Base-by-base conservation (phyloP, 345 rosid genomes). In the Gossypium arboreum region DNA sequence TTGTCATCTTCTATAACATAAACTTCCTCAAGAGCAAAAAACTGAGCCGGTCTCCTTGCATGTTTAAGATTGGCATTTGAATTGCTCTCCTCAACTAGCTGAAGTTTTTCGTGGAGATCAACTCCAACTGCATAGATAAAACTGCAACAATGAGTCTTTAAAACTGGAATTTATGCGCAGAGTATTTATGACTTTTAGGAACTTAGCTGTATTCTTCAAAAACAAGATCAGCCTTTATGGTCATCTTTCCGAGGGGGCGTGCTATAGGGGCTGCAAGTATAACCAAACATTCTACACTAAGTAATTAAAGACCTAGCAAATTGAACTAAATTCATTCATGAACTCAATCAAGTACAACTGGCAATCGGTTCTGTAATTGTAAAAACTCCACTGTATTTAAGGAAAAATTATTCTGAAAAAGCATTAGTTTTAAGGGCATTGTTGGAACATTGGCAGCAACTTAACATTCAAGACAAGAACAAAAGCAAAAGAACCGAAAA, bases 181-280 rank as follows among this genome's bases (percentile, higher is more conserved):
- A 20, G 66, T 63, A 41, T 13, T 8, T 72, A 18, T 72, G 9
- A 47, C 29, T 71, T 65, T n/a, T 12, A 60, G 51, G 58, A 78
- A 58, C 82, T 75, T 87, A 86, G 91, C 98, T 83, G 90, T 90
- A 83, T 77, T 94, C 97, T 80, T 92, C 97, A 13, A 91, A 91
- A 72, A 94, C 79, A 68, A 92, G 87, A 84, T 91, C 92, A 60
- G 97, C 97, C 82, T 86, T 92, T 45, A 92, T 76, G 22, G 90
- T 94, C 81, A 86, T 79, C 81, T 90, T 92, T 75, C 82, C 83
- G 61, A 72, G 81, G 29, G 82, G 77, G 59, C 39, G 82, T 78
- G 54, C 80, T 81, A 74, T 94, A 94, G 45, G 98, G 98, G 85
- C 97, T 94, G 90, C 81, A 83, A 77, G 15, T 16, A 79, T 51